Evolutionary conservation across 495 filamentous ascomycete species (phyloP), one percentile per base, ranked within the genome.

Genomic region (Lasiosphaeria miniovina): DNA sequence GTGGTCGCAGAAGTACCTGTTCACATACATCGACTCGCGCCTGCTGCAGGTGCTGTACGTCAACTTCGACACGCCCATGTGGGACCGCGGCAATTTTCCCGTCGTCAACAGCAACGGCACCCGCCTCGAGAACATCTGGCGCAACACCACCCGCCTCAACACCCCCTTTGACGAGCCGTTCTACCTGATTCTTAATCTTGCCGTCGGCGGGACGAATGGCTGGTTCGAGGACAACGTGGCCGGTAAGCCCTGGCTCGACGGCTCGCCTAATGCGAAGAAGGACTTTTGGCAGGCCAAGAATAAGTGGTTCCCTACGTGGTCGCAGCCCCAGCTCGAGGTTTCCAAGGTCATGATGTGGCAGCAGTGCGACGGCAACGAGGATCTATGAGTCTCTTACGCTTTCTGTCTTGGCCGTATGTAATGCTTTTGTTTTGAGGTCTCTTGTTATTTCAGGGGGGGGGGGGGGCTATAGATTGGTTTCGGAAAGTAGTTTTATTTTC

Each of bases 1-100:
- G 71, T 95, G 90, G 90, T 88, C 84, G 57, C 84, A 92, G 55
- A 92, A 93, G 68, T 94, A 95, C 72, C 77, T 95, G 48, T 93
- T 91, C 72, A 91, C 90, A 38, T 95, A 91, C 71, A 81, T 95
- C 72, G 85, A 95, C 77, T 88, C 84, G 32, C 86, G 87, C 17
- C 81, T 93, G 8, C 77, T 91, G 15, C 89, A 91, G 69, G 87
- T 94, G 31, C 77, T 91, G 41, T 95, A 90, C 75, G 85, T 81
- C 55, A 86, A 88, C 72, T 95, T 94, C 65, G 75, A 89, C 68
- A 64, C 83, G 58, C 80, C 82, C 10, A 81, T 94, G 55, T 95
- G 88, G 88, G 57, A 83, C 48, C 83, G 84, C 52, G 90, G 90
- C n/a, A 72, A 81, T 57, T 95, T 95, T 72, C 89, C 90, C 24